Conservation (phyloP, 2,329 filamentous ascomycete genomes). For the Diplodia scrobiculata region DNA sequence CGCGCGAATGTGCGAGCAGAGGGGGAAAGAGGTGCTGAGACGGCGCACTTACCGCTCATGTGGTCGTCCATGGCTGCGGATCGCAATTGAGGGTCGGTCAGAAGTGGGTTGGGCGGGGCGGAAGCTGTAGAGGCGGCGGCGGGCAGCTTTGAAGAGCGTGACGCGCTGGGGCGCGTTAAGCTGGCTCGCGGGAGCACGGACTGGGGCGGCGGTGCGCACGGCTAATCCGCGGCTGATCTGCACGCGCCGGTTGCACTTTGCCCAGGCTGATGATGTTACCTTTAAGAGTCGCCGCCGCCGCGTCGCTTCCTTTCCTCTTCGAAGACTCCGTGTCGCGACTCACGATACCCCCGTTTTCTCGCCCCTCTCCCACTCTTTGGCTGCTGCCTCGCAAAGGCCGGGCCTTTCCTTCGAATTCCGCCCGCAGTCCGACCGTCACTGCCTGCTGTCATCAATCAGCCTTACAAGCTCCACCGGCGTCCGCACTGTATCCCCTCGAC, state of each 20-base stretch:
- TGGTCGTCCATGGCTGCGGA: slow-evolving; percentile 41
- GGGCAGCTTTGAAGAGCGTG: slow-evolving; percentile 20
- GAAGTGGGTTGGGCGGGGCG: not conserved
- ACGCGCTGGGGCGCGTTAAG: slow-evolving; percentile 26
- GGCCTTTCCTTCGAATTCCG: slow-evolving; percentile 9
- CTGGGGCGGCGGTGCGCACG: not conserved
- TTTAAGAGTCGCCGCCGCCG: slow-evolving; percentile 8
- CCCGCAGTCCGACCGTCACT: slow-evolving; percentile 8
- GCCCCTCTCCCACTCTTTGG: slow-evolving; percentile 1
- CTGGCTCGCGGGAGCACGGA: not conserved
- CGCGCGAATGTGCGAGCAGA: not conserved
- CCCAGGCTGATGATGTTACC: slow-evolving; percentile 21
- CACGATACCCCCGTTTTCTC: slow-evolving; percentile 29
- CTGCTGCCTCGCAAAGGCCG: slow-evolving; percentile 8
- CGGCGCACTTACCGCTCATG: slow-evolving; percentile 41
- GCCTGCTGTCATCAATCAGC: slow-evolving; percentile 11
- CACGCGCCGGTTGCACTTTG: not conserved
- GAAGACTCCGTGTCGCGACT: slow-evolving; percentile 32
- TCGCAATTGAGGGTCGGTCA: slow-evolving; percentile 10
- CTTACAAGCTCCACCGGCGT: not conserved
- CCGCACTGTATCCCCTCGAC: slow-evolving; percentile 6
- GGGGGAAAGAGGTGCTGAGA: not conserved
- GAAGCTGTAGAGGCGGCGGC: slow-evolving; percentile 2
- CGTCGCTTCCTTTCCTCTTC: slow-evolving; percentile 15
- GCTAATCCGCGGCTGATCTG: not conserved